phyloP scores from a whole-genome alignment of 2,329 filamentous ascomycete genomes.

The Nemania sp. region DNA sequence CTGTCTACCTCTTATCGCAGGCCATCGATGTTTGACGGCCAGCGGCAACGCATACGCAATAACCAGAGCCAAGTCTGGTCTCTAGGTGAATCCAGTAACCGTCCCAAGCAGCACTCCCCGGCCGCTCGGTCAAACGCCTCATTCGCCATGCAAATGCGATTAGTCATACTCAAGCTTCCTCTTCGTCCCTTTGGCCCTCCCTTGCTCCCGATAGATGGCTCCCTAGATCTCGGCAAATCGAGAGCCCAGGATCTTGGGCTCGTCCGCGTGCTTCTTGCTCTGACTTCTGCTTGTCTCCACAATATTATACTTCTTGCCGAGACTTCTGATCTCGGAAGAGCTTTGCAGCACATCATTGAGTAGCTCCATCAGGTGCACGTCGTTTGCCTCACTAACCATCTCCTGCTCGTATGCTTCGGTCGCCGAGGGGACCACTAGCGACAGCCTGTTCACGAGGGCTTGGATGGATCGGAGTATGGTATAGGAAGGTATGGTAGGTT shows the following conservation, averaged over 20 bases:
- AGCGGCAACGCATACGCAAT: not conserved
- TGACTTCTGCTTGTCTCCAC: slow-evolving; percentile 52
- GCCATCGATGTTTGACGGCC: slow-evolving; percentile 7
- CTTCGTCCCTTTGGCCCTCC: not conserved
- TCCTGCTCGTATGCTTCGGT: slow-evolving; percentile 69
- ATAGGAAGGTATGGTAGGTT: slow-evolving; percentile 59
- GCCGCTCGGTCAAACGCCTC: slow-evolving; percentile 36
- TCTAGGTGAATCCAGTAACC: slow-evolving; percentile 20
- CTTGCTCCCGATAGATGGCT: not conserved
- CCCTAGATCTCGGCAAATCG: slow-evolving; percentile 35
- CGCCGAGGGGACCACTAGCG: slow-evolving; percentile 76
- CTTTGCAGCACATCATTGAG: slow-evolving; percentile 76
- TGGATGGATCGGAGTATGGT: slow-evolving; percentile 86
- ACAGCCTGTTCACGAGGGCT: slow-evolving; percentile 80
- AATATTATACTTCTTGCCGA: slow-evolving; percentile 74
- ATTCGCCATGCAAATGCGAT: slow-evolving; percentile 42
- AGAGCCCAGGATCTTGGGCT: slow-evolving; percentile 16
- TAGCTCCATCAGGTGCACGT: slow-evolving; percentile 78
- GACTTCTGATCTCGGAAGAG: slow-evolving; percentile 69
- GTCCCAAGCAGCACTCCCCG: slow-evolving; percentile 17
- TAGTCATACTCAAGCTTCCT: not conserved
- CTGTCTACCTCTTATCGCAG: slow-evolving; percentile 14
- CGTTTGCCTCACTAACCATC: slow-evolving; percentile 77
- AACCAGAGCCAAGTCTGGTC: slow-evolving; percentile 13
- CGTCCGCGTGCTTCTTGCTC: slow-evolving; percentile 31